Conservation (phyloP, 495 filamentous ascomycete species). For the Neurospora discreta region DNA sequence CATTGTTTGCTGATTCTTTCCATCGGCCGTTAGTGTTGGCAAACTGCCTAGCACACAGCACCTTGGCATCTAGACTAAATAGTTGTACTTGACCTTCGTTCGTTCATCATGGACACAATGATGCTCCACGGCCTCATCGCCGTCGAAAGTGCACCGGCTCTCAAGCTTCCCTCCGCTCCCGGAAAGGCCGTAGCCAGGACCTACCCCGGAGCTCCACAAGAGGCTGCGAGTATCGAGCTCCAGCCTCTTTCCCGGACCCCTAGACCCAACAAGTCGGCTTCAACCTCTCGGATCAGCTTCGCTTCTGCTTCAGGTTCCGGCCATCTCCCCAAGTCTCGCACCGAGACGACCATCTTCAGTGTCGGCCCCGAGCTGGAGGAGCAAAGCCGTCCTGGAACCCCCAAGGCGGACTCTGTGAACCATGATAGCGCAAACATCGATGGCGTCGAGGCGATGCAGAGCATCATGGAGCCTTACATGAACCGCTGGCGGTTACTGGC, state of each 20-base stretch:
- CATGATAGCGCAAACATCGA: background rate
- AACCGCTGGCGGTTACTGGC: conserved; percentile 37
- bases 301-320: background rate
- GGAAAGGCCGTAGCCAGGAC: conserved; percentile 24
- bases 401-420: conserved; percentile 30
- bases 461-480: conserved; percentile 7
- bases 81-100: background rate
- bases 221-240: conserved; percentile 23
- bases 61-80: background rate
- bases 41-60: background rate
- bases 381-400: conserved; percentile 44
- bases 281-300: conserved; percentile 9
- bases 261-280: conserved; percentile 7
- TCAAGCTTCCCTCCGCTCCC: conserved; percentile 16
- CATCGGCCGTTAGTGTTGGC: background rate
- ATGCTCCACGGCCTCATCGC: background rate
- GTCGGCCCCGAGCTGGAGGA: conserved; percentile 6
- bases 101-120: background rate
- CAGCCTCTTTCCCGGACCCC: conserved; percentile 10
- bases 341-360: background rate
- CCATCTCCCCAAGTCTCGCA: no score
- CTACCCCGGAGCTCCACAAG: conserved; percentile 28
- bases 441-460: conserved; percentile 9
- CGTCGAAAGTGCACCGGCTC: background rate
- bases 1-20: background rate